A percentile compares a stretch with the other conserved stretches of the same genome.
phyloP scores from a whole-genome alignment of 768 basidiomycete genomes.

The Podaxis mareebaensis region DNA sequence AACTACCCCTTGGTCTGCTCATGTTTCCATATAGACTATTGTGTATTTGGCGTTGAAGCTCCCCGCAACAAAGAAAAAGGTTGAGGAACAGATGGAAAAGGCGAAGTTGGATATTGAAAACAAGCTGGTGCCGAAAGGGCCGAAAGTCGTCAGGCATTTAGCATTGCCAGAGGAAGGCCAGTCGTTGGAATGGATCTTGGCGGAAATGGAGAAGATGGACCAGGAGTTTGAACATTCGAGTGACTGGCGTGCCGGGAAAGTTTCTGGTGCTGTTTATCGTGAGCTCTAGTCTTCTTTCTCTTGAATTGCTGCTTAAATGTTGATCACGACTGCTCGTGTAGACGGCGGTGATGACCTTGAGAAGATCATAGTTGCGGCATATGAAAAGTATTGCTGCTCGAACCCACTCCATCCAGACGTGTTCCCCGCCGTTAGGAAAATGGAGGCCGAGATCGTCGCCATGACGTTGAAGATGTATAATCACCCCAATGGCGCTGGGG shows the following conservation, averaged over 20 bases:
- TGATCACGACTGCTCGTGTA: slow-evolving; percentile 26
- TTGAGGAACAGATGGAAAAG: slow-evolving; percentile 62
- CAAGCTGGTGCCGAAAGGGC: slow-evolving; percentile 66
- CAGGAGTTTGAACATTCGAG: slow-evolving; percentile 41
- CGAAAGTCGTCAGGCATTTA: slow-evolving; percentile 64
- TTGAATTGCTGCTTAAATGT: not conserved
- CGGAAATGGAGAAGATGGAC: slow-evolving; percentile 84
- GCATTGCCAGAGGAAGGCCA: slow-evolving; percentile 65
- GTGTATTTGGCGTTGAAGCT: slow-evolving; percentile 60
- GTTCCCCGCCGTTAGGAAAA: slow-evolving; percentile 91
- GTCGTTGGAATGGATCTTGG: slow-evolving; percentile 69
- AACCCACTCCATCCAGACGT: slow-evolving; percentile 94
- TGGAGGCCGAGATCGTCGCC: slow-evolving; percentile 94
- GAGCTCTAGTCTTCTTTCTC: slow-evolving; percentile 28
- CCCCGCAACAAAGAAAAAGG: slow-evolving; percentile 59
- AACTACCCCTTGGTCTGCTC: not conserved
- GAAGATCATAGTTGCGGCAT: slow-evolving; percentile 77
- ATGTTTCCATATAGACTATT: slow-evolving; percentile 17
- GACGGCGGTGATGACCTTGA: slow-evolving; percentile 85
- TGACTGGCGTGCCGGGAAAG: slow-evolving; percentile 69
- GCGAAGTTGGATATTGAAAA: slow-evolving; percentile 66
- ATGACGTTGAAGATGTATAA: slow-evolving; percentile 88
- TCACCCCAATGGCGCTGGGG: slow-evolving; percentile 83
- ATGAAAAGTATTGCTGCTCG: slow-evolving; percentile 78
- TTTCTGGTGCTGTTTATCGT: slow-evolving; percentile 90